Evolutionary conservation across 2,329 filamentous ascomycete species (phyloP).

Genomic region (Coniochaeta sp.): DNA sequence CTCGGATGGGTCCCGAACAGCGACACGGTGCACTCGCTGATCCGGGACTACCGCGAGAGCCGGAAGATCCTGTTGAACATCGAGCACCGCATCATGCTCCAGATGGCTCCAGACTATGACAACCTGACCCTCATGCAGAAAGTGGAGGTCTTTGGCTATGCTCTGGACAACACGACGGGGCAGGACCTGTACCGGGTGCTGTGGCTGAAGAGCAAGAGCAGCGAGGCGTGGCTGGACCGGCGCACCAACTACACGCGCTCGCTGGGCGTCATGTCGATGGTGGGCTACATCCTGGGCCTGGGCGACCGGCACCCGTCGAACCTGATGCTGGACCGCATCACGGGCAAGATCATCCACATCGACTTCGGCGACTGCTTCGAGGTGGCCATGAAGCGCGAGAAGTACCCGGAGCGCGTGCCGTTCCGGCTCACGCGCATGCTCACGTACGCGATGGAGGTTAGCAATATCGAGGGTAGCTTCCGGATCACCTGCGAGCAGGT

Average conservation of each 20-base stretch:
- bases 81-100: constrained; percentile 98
- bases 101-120: constrained; percentile 99
- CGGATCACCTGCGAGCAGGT: constrained; percentile 97
- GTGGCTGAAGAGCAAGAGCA: constrained; percentile 98
- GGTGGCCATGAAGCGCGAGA: constrained; percentile 98
- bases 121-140: constrained; percentile 99
- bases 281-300: constrained; percentile 96
- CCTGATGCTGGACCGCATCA: constrained; percentile 91
- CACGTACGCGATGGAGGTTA: constrained; percentile 99
- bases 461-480: constrained; percentile 98
- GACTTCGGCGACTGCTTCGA: constrained; percentile 99
- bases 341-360: constrained; percentile 96
- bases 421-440: constrained; percentile 98
- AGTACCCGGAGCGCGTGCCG: constrained; percentile 94
- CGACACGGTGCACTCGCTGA: constrained; percentile 92
- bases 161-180: constrained; percentile 96
- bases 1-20: constrained; percentile 97
- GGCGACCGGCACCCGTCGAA: constrained; percentile 97
- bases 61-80: constrained; percentile 98
- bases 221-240: constrained; percentile 93
- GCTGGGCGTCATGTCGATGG: constrained; percentile 99
- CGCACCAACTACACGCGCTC: constrained; percentile 99
- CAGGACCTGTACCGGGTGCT: constrained; percentile 97
- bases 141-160: constrained; percentile 98
- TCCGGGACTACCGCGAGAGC: constrained; percentile 94